These are phyloP conservation scores for Lophiotrema nucula DNA, from an alignment of 495 filamentous ascomycete species.

Conservation along the genomic window DNA sequence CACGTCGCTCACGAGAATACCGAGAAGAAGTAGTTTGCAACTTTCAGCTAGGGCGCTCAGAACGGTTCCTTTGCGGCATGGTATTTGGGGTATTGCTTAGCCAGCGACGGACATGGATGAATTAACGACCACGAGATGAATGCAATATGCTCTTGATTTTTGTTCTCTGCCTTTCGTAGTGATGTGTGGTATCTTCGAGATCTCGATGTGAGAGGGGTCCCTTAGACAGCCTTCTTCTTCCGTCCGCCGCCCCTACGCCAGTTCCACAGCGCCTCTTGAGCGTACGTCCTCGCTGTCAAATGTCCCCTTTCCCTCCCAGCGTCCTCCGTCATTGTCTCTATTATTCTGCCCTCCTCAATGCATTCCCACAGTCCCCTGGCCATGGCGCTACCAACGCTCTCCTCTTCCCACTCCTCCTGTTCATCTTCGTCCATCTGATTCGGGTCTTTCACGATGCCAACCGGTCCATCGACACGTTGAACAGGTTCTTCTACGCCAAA, in stretches of 20 bases:
- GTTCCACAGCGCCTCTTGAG: conserved; percentile 87
- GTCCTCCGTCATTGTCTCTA: conserved; percentile 72
- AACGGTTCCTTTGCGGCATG: too few relatives aligned
- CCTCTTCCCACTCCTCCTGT: conserved; percentile 19
- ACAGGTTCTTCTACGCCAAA: conserved; percentile 61
- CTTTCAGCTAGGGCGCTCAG: too few relatives aligned
- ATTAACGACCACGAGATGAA: too few relatives aligned
- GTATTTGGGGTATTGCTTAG: too few relatives aligned
- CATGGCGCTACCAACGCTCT: conserved; percentile 37
- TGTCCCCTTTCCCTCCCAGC: conserved; percentile 52
- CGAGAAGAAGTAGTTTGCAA: neutral
- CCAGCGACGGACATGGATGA: too few relatives aligned
- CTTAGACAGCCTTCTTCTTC: conserved; percentile 45
- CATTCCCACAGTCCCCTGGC: conserved; percentile 45
- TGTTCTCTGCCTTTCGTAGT: too few relatives aligned
- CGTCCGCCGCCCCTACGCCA: conserved; percentile 75
- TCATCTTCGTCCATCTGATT: conserved; percentile 16
- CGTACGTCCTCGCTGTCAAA: conserved; percentile 72
- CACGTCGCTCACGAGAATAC: conserved; percentile 9
- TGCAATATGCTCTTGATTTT: too few relatives aligned
- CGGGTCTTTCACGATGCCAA: conserved; percentile 53
- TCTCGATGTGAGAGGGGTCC: too few relatives aligned
- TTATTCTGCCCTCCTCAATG: conserved; percentile 71
- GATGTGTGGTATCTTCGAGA: too few relatives aligned
- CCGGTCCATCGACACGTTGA: conserved; percentile 58